These are phyloP conservation scores for Malania oleifera DNA, from an alignment of 164 flowering plant genomes.

Conservation along the genomic window DNA sequence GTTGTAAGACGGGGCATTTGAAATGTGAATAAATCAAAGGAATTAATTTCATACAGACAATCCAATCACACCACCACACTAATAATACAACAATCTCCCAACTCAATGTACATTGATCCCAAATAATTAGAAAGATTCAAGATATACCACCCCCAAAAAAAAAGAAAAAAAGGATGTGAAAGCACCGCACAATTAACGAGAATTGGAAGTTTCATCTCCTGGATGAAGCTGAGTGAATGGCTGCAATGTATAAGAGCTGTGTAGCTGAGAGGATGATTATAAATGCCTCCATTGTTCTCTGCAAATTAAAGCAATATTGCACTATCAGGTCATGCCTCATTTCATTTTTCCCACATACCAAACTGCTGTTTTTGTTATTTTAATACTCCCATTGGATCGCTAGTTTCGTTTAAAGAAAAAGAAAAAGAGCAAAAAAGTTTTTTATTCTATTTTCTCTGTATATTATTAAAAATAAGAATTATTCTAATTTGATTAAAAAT, in stretches of 20 bases:
- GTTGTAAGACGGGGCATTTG: no score
- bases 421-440: no score
- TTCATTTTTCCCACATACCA: no score
- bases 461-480: no score
- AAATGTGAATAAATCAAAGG: no score
- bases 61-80: conserved; percentile 12
- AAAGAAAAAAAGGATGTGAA: neutral
- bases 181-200: neutral
- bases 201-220: conserved; percentile 21
- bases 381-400: no score
- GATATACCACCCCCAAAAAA: neutral
- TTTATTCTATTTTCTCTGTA: no score
- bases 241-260: conserved; percentile 65
- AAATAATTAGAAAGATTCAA: neutral
- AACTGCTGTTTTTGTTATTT: no score
- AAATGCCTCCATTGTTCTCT: conserved; percentile 96
- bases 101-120: conserved; percentile 1
- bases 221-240: conserved; percentile 41
- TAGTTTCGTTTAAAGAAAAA: no score
- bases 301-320: conserved; percentile 19
- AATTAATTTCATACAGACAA: neutral
- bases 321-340: neutral
- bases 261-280: conserved; percentile 72
- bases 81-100: conserved; percentile 1
- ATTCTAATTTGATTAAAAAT: no score